Base-by-base conservation (phyloP, 1,139 yeast species). In the Debaryomycetaceae sp. region DNA sequence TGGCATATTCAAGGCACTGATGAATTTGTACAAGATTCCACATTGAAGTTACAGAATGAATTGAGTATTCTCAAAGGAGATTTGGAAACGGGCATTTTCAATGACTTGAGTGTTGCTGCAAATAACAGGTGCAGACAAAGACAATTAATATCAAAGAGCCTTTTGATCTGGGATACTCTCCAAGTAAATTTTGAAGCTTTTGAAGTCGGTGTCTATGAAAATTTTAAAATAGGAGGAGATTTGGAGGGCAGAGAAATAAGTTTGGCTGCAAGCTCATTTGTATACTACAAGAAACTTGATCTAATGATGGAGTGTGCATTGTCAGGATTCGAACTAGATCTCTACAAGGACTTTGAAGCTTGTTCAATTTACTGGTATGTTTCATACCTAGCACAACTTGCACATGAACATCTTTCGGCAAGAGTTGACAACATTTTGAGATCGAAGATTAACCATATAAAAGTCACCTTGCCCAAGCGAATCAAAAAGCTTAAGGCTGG, bases 81-180 rank as follows among this genome's bases (percentile, higher is more conserved):
- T 40, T 44, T 76, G 14, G 79, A 75, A 43, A 58, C 69, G 3
- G 76, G 75, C 0, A 59, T 71, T 17, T 77, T 78, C 53, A 88
- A 84, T 43, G 66, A 74, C 51, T 56, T 86, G 31, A 75, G 79
- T 9, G 67, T 75, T 2, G 65, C 71, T 45, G 83, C 87, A 14
- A 86, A 83, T 58, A 91, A 91, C 54, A 80, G 87, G 18, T 81
- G 95, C 40, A 75, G 96, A 39, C 92, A 87, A 55, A 78, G 96
- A 47, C 96, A 88, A 55, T 51, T 70, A 70, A 79, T 51, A 62
- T 83, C 58, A 59, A 81, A 52, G 69, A 83, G 58, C 63, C 75
- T 56, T 52, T 79, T 48, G 51, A 56, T 79, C 3, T 87, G 94
- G 85, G 97, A 92, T 58, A 75, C 88, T 3, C 65, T 88, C 28